A percentile compares a stretch with the other conserved stretches of the same genome.
phyloP scores from a whole-genome alignment of 129 eudicot species.

The Escallonia rubra region DNA sequence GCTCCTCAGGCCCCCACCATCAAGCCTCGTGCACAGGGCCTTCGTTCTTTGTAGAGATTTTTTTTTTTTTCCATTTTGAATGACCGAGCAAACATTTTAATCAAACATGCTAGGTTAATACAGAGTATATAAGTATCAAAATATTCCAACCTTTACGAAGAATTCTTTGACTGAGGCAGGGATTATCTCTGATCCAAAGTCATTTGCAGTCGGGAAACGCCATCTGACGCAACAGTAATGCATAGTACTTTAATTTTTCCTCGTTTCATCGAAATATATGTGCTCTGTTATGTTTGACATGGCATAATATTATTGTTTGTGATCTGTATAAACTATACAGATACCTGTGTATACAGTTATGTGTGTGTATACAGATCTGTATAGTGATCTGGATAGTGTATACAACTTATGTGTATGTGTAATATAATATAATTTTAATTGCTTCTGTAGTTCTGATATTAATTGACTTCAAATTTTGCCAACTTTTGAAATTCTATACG shows the following conservation, averaged over 20 bases:
- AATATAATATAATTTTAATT: too few relatives aligned
- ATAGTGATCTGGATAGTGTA: too few relatives aligned
- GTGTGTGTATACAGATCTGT: too few relatives aligned
- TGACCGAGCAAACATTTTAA: background rate
- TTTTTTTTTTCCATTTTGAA: background rate
- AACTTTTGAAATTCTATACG: too few relatives aligned
- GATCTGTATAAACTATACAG: too few relatives aligned
- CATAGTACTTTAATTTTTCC: background rate
- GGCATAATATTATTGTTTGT: background rate
- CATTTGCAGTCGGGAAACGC: constrained; percentile 75
- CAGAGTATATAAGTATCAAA: background rate
- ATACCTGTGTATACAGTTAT: too few relatives aligned
- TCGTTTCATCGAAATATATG: too few relatives aligned
- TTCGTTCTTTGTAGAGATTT: background rate
- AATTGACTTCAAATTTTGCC: too few relatives aligned
- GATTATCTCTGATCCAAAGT: constrained; percentile 90
- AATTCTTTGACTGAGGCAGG: constrained; percentile 67
- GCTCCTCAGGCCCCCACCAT: too few relatives aligned
- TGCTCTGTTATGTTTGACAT: background rate
- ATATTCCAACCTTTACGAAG: constrained; percentile 65
- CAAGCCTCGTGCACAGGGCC: too few relatives aligned
- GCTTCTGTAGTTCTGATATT: too few relatives aligned
- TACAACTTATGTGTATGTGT: too few relatives aligned
- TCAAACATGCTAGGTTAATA: background rate
- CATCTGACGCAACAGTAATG: constrained; percentile 41